Evolutionary conservation across 192 early-diverging fungal species (phyloP), one percentile per base, ranked within the genome.

Genomic region (Coemansia sp.): DNA sequence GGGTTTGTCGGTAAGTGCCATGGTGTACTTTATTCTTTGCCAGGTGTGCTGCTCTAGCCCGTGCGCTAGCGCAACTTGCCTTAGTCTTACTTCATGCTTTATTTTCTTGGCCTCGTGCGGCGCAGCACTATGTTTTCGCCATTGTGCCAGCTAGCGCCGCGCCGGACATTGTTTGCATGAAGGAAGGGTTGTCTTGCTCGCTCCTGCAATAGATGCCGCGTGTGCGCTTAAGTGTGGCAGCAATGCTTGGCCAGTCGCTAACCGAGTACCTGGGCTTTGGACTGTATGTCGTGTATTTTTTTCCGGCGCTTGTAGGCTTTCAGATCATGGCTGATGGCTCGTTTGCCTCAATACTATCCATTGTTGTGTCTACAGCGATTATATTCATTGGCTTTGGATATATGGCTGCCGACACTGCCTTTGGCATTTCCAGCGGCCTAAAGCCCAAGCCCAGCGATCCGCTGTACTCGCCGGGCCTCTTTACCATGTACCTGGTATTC

Each of bases 301-400:
- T 17, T 14, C 6, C 3, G 27, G 9, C 12, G 22, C n/a, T 12
- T 71, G 38, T 83, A 75, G 82, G 82, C 29, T 84, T 84, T 67
- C 82, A 84, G 70, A 57, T 75, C 35, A 71, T 84, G 58, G 68
- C 77, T 35, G 82, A 84, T 39, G 82, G 82, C 58, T 84, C 82
- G 59, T 62, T 77, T 60, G 73, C 71, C 36, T 79, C 76, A 11
- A 78, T 84, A 39, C 65, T 79, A 46, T 38, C 73, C 10, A 65
- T 79, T 60, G 59, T 84, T 31, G 67, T 74, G 1, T 59, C 69
- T 19, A 69, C 77, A 22, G 42, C 62, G 4, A 58, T 79, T 41
- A 62, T 79, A 27, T 73, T 84, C 45, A 71, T 84, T 20, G 63
- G 57, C 9, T 76, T 84, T 49, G 82, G 82, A 19, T 84, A 73